These are phyloP conservation scores for Colletotrichum sp. DNA, from an alignment of 2,329 filamentous ascomycete species.

Conservation along the genomic window DNA sequence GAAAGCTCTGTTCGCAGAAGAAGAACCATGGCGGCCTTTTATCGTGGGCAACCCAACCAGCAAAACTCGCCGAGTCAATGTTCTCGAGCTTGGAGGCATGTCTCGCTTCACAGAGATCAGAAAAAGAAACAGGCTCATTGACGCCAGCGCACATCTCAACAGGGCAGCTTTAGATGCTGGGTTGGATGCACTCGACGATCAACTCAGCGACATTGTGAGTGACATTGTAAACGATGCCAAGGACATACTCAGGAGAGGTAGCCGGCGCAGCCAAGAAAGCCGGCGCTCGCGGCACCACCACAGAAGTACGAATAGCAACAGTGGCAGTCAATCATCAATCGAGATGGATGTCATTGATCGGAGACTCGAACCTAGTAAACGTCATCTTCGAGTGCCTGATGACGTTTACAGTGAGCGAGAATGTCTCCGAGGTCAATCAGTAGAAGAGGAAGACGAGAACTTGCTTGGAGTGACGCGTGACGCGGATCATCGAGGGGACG, in stretches of 20 bases:
- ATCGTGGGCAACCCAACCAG: conserved; percentile 76
- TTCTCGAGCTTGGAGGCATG: conserved; percentile 72
- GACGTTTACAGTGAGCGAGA: conserved; percentile 34
- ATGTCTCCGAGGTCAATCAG: conserved; percentile 40
- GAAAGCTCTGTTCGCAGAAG: conserved; percentile 45
- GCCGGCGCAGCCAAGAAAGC: neutral
- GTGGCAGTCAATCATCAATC: conserved; percentile 23
- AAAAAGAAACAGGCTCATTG: conserved; percentile 62
- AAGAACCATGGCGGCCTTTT: conserved; percentile 70
- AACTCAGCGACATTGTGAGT: conserved; percentile 38
- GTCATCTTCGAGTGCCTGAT: conserved; percentile 22
- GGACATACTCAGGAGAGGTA: conserved; percentile 25
- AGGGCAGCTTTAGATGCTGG: conserved; percentile 39
- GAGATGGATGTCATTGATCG: conserved; percentile 31
- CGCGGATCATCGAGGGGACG: neutral
- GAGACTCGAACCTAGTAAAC: conserved; percentile 22
- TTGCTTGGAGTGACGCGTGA: neutral
- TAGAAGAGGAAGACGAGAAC: conserved; percentile 31
- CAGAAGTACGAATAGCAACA: conserved; percentile 11
- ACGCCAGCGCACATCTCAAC: conserved; percentile 43
- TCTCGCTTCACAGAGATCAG: conserved; percentile 77
- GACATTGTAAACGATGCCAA: conserved; percentile 37
- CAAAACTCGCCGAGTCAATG: conserved; percentile 71
- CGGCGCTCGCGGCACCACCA: conserved; percentile 2
- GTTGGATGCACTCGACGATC: conserved; percentile 39